Evolutionary conservation across 352 stramenopile genomes (phyloP).

Genomic region (Pythium dissimile): DNA sequence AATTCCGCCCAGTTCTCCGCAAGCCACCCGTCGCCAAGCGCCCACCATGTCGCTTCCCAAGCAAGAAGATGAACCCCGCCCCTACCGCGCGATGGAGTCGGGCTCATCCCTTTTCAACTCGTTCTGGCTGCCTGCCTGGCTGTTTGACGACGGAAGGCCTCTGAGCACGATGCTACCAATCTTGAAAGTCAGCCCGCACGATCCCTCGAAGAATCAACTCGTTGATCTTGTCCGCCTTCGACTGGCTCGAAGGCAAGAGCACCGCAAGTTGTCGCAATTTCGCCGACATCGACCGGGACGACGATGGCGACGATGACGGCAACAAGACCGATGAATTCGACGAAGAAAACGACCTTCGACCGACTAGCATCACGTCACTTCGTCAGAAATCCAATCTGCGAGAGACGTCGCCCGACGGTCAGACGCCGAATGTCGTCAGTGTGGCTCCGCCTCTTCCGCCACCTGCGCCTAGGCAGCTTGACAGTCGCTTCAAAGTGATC

Average conservation of each 20-base stretch:
- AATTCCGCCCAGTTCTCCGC: not conserved
- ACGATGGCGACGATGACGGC: not conserved
- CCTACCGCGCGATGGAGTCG: not conserved
- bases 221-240: not conserved
- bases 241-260: constrained; percentile 3
- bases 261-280: not conserved
- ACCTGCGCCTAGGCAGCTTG: no score
- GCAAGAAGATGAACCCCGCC: not conserved
- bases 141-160: not conserved
- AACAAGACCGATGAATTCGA: not conserved
- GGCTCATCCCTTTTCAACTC: not conserved
- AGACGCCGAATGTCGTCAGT: not conserved
- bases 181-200: not conserved
- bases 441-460: not conserved
- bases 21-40: not conserved
- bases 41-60: not conserved
- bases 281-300: not conserved
- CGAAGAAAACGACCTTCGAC: not conserved
- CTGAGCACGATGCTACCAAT: not conserved
- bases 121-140: no score
- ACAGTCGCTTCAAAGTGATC: not conserved
- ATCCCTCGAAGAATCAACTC: not conserved
- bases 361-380: not conserved
- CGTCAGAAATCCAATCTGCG: not conserved
- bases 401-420: no score